Evolutionary conservation across 805 yeast species (phyloP).

Genomic region (Ogataea corticis): DNA sequence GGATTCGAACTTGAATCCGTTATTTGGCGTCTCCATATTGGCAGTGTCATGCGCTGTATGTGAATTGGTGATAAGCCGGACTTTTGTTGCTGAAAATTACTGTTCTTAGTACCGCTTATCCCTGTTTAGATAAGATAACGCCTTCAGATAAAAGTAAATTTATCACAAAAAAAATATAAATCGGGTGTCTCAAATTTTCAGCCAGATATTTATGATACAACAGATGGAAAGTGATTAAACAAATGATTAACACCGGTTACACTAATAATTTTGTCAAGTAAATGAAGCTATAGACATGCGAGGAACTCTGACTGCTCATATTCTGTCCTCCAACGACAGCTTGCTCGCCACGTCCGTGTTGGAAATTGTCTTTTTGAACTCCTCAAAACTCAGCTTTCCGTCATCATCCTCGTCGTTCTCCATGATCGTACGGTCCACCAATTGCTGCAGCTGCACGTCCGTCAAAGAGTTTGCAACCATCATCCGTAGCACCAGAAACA

Average conservation of each 20-base stretch:
- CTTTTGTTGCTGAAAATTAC: not conserved
- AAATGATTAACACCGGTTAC: no score
- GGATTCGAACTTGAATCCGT: slow-evolving; percentile 18
- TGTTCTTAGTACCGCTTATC: not conserved
- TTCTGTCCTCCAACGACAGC: slow-evolving; percentile 32
- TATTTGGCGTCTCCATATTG: slow-evolving; percentile 1
- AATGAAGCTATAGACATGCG: no score
- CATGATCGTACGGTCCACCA: slow-evolving; percentile 95
- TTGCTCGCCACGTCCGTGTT: slow-evolving; percentile 38
- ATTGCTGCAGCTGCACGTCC: slow-evolving; percentile 87
- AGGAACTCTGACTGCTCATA: no score
- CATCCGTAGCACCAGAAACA: slow-evolving; percentile 86
- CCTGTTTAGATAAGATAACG: not conserved
- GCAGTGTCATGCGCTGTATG: not conserved
- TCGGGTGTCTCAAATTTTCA: no score
- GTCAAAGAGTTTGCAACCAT: slow-evolving; percentile 94
- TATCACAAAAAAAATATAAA: no score
- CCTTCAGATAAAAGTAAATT: not conserved
- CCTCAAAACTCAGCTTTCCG: slow-evolving; percentile 81
- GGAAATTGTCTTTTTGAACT: slow-evolving; percentile 71
- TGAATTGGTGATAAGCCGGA: not conserved
- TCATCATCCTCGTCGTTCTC: slow-evolving; percentile 90
- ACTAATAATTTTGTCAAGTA: no score
- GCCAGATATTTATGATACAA: no score
- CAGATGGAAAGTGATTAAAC: no score